phyloP scores from a whole-genome alignment of 2,329 filamentous ascomycete species.

The Kalaharituber pfeilii region DNA sequence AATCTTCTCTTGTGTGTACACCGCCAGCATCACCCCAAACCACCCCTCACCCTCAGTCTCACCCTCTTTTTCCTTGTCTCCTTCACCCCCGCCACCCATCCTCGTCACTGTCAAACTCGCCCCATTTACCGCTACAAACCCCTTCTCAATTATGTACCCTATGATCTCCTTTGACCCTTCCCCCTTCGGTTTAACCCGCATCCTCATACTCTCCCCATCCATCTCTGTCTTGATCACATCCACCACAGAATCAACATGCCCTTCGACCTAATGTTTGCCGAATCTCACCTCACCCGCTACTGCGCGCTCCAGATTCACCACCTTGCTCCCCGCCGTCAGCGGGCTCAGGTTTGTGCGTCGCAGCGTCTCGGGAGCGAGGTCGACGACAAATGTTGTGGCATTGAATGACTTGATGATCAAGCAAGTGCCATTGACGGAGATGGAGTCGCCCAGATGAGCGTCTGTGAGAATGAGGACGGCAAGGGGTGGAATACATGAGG shows the following conservation, averaged over 20 bases:
- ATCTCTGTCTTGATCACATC: slow-evolving; percentile 52
- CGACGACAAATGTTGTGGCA: slow-evolving; percentile 56
- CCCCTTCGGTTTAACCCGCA: slow-evolving; percentile 34
- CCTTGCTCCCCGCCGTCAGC: slow-evolving; percentile 42
- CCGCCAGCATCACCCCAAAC: slow-evolving; percentile 48
- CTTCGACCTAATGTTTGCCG: slow-evolving; percentile 71
- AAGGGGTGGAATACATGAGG: slow-evolving; percentile 57
- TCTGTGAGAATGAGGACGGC: slow-evolving; percentile 62
- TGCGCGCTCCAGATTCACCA: slow-evolving; percentile 83
- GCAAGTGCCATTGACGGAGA: slow-evolving; percentile 78
- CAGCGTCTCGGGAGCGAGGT: slow-evolving; percentile 86
- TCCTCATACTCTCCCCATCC: slow-evolving; percentile 80
- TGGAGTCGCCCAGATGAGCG: slow-evolving; percentile 77
- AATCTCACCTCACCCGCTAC: slow-evolving; percentile 49
- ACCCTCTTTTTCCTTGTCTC: neutral
- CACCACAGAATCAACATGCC: slow-evolving; percentile 84
- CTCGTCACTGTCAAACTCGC: slow-evolving; percentile 83
- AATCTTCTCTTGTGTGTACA: slow-evolving; percentile 79
- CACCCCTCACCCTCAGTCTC: slow-evolving; percentile 52
- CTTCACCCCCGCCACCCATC: slow-evolving; percentile 38
- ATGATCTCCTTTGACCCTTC: slow-evolving; percentile 34
- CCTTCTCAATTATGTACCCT: slow-evolving; percentile 84
- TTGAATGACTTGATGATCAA: slow-evolving; percentile 70
- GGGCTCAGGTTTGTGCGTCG: slow-evolving; percentile 82
- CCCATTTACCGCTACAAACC: slow-evolving; percentile 82